Conservation (phyloP, 306 rosid genomes). For the Lablab purpureus region DNA sequence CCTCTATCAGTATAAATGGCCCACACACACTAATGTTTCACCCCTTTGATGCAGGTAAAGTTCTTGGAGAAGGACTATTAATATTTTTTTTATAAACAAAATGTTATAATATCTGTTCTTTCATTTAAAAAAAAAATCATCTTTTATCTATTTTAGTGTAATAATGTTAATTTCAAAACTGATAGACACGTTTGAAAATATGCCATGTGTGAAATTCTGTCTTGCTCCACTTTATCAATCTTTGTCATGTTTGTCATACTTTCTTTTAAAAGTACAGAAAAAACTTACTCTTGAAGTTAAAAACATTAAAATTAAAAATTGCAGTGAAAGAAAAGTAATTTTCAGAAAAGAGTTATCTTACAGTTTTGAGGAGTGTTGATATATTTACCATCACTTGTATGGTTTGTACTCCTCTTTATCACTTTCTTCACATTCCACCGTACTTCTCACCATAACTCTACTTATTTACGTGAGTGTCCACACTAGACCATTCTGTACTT, state of each 20-base stretch:
- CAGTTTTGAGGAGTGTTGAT: not conserved
- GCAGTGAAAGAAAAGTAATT: not conserved
- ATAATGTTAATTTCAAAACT: not conserved
- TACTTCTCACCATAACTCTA: not conserved
- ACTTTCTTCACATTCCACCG: not conserved
- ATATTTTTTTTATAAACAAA: not conserved
- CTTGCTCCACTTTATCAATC: too few species aligned
- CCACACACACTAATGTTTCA: slow-evolving; percentile 29
- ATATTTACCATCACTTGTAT: not conserved
- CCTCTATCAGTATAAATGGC: slow-evolving; percentile 39
- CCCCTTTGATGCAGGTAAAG: slow-evolving; percentile 28
- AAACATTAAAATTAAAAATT: not conserved
- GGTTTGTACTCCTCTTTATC: not conserved
- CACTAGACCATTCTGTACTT: not conserved
- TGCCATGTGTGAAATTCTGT: too few species aligned
- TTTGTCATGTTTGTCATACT: not conserved
- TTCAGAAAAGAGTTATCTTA: not conserved
- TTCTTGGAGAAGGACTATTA: not conserved
- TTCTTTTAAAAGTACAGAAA: not conserved
- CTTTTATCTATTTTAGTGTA: not conserved
- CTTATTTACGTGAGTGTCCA: not conserved
- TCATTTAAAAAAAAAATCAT: too few species aligned
- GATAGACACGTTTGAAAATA: not conserved
- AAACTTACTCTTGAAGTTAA: not conserved
- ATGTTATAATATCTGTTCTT: not conserved